phyloP scores from a whole-genome alignment of 1,139 yeast genomes.

The Hyphopichia buzzinii region DNA sequence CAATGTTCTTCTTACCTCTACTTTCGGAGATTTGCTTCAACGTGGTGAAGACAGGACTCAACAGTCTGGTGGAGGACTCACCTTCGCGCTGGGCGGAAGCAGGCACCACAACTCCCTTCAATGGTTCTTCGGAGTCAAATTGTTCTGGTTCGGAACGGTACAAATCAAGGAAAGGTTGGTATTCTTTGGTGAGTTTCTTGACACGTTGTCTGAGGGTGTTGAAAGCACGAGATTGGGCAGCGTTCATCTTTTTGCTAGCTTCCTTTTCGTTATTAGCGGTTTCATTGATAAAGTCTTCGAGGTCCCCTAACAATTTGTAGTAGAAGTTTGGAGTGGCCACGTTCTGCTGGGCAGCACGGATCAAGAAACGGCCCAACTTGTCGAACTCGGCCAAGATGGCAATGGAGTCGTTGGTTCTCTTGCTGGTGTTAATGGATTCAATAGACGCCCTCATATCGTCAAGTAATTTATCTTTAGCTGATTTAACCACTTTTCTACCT shows the following conservation, averaged over 20 bases:
- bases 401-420: conserved; percentile 77
- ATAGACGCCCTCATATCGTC: conserved; percentile 78
- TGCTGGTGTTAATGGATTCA: conserved; percentile 69
- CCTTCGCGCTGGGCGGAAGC: conserved; percentile 23
- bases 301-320: conserved; percentile 64
- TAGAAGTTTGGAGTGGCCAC: conserved; percentile 69
- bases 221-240: conserved; percentile 82
- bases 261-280: conserved; percentile 57
- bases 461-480: conserved; percentile 87
- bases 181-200: conserved; percentile 74
- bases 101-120: conserved; percentile 18
- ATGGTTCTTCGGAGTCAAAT: conserved; percentile 56
- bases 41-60: conserved; percentile 64
- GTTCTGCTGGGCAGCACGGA: conserved; percentile 73
- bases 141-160: conserved; percentile 71
- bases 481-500: conserved; percentile 81
- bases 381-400: conserved; percentile 76
- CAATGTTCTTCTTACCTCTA: conserved; percentile 95
- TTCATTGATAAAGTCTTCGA: conserved; percentile 69
- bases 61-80: conserved; percentile 22
- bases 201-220: conserved; percentile 88
- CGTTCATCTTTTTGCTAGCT: conserved; percentile 69
- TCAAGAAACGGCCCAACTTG: conserved; percentile 62
- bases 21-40: conserved; percentile 78
- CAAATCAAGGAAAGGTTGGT: conserved; percentile 53